Conservation (phyloP, 768 basidiomycete species). For the Naganishia friedmannii region DNA sequence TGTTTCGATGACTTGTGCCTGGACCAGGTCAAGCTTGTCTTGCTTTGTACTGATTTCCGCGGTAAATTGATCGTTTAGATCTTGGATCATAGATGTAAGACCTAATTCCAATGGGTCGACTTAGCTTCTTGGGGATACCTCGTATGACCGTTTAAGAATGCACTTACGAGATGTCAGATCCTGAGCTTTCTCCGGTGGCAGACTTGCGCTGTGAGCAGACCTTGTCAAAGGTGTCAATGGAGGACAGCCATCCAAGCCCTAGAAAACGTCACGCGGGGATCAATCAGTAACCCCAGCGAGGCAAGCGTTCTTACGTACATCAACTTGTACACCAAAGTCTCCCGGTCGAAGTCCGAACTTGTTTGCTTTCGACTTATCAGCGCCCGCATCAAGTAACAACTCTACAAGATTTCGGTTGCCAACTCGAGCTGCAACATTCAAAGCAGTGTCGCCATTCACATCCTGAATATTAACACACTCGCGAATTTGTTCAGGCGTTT, state of each 20-base stretch:
- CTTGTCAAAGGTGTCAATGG: background rate
- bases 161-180: constrained; percentile 27
- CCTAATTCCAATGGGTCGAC: constrained; percentile 57
- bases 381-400: constrained; percentile 84
- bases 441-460: constrained; percentile 88
- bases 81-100: constrained; percentile 79
- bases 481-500: constrained; percentile 59
- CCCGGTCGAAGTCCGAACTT: constrained; percentile 88
- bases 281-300: background rate
- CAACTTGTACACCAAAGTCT: constrained; percentile 90
- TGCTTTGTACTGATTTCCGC: constrained; percentile 81
- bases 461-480: constrained; percentile 87
- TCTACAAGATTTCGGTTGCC: constrained; percentile 84
- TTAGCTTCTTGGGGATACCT: background rate
- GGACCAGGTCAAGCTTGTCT: constrained; percentile 79
- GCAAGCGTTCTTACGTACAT: constrained; percentile 58
- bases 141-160: background rate
- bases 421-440: constrained; percentile 91
- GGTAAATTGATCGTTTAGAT: constrained; percentile 72
- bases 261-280: background rate
- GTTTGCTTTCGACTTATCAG: constrained; percentile 81
- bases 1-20: constrained; percentile 78
- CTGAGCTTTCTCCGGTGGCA: constrained; percentile 24
- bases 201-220: constrained; percentile 20
- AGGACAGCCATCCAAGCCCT: constrained; percentile 23